phyloP scores from a whole-genome alignment of 768 basidiomycete species.

The Lenzites betulinus region DNA sequence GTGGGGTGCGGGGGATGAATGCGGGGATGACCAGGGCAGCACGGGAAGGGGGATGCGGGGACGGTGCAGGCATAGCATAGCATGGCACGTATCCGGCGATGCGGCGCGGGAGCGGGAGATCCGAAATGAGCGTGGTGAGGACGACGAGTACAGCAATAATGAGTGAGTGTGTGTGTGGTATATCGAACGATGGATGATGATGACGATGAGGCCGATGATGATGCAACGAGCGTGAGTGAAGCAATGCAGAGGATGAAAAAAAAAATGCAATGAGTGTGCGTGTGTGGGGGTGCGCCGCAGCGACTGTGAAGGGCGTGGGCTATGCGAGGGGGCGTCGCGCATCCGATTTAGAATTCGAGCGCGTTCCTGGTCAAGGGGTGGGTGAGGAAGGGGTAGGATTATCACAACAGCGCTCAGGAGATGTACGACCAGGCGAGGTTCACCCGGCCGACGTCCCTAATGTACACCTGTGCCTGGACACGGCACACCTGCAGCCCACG shows the following conservation, averaged over 20 bases:
- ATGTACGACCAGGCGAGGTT: conserved; percentile 32
- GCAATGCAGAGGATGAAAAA: conserved; percentile 9
- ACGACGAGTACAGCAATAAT: not conserved
- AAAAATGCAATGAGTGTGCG: conserved; percentile 17
- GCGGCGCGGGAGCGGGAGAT: conserved; percentile 5
- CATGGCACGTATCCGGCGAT: conserved; percentile 3
- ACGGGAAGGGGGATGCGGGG: not conserved
- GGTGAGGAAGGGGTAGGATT: not conserved
- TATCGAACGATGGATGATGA: conserved; percentile 64
- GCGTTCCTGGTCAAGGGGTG: not conserved
- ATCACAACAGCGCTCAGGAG: conserved; percentile 18
- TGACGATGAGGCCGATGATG: conserved; percentile 39
- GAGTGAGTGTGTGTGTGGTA: conserved; percentile 3
- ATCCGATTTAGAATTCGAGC: not conserved
- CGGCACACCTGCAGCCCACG: conserved; percentile 28
- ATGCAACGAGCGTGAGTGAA: conserved; percentile 42
- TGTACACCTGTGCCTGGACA: conserved; percentile 29
- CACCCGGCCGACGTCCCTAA: conserved; percentile 32
- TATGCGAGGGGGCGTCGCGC: not conserved
- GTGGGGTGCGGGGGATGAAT: not conserved
- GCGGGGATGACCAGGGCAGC: not conserved
- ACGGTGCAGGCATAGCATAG: not conserved
- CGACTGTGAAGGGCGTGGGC: not conserved
- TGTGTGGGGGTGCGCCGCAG: conserved; percentile 1
- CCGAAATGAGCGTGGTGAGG: not conserved